Conservation (phyloP, 192 early-diverging fungal species). For the Spinellus fusiger region DNA sequence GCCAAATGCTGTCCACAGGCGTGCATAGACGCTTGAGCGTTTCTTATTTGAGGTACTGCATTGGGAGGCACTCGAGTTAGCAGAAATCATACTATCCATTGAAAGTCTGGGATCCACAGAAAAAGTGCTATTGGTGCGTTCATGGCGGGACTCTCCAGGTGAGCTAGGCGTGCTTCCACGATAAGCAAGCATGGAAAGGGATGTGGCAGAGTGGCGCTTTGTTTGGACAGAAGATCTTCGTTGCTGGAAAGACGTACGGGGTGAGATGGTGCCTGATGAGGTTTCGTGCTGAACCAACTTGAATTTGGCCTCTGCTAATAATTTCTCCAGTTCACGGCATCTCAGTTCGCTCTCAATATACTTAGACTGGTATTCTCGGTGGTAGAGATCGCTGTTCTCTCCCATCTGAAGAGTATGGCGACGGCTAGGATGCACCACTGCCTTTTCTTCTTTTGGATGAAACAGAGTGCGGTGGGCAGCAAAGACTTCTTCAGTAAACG, state of each 20-base stretch:
- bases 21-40: constrained; percentile 25
- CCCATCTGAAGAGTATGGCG: constrained; percentile 27
- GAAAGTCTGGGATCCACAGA: constrained; percentile 13
- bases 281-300: constrained; percentile 31
- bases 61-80: constrained; percentile 2
- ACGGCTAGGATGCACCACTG: constrained; percentile 1
- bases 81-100: constrained; percentile 18
- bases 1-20: constrained; percentile 20
- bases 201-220: constrained; percentile 3
- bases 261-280: constrained; percentile 9
- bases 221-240: constrained; percentile 2
- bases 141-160: constrained; percentile 2
- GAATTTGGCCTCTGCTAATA: constrained; percentile 32
- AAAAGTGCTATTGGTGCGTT: background rate
- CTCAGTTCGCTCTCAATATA: constrained; percentile 31
- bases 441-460: background rate
- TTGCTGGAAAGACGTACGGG: constrained; percentile 11
- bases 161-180: background rate
- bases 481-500: constrained; percentile 27
- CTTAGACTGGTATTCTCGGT: constrained; percentile 23
- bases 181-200: constrained; percentile 1
- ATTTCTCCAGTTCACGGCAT: constrained; percentile 34
- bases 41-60: constrained; percentile 11
- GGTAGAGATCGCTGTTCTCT: background rate
- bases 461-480: constrained; percentile 20